A percentile compares a stretch with the other conserved stretches of the same genome.
These are phyloP conservation scores for Juglanconis sp. DNA, from an alignment of 2,329 filamentous ascomycete genomes.

Conservation along the genomic window DNA sequence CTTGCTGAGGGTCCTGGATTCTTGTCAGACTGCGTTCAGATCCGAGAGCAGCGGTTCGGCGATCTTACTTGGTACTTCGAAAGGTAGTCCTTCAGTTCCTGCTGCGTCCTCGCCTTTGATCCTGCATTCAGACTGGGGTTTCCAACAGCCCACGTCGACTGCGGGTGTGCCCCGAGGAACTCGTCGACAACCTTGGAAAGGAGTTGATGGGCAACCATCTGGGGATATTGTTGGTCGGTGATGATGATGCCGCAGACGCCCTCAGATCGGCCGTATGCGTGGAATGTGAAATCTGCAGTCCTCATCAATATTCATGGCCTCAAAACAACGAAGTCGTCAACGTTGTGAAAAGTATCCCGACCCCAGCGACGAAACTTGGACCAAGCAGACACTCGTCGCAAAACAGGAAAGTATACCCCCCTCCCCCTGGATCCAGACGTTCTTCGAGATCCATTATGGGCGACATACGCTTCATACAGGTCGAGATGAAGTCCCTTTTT, in stretches of 20 bases:
- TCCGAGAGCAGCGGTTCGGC: no score
- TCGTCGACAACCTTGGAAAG: constrained; percentile 83
- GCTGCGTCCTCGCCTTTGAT: constrained; percentile 27
- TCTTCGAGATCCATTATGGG: not conserved
- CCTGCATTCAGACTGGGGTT: not conserved
- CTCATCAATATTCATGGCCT: not conserved
- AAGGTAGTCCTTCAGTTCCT: constrained; percentile 74
- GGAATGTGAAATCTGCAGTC: constrained; percentile 63
- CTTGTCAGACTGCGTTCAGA: not conserved
- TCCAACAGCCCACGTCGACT: constrained; percentile 53
- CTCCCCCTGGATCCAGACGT: no score
- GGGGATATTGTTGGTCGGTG: constrained; percentile 67
- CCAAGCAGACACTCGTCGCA: not conserved
- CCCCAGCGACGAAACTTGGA: not conserved
- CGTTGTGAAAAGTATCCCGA: not conserved
- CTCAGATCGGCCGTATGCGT: constrained; percentile 72
- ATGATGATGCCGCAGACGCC: constrained; percentile 76
- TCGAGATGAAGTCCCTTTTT: no score
- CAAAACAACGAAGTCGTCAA: not conserved
- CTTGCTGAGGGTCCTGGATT: constrained; percentile 75
- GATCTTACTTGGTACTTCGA: constrained; percentile 49
- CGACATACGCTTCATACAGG: not conserved
- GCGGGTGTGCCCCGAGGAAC: constrained; percentile 74
- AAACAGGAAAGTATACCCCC: not conserved
- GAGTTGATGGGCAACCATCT: constrained; percentile 32